phyloP scores from a whole-genome alignment of 768 basidiomycete species.

The Hericium rajendrae region DNA sequence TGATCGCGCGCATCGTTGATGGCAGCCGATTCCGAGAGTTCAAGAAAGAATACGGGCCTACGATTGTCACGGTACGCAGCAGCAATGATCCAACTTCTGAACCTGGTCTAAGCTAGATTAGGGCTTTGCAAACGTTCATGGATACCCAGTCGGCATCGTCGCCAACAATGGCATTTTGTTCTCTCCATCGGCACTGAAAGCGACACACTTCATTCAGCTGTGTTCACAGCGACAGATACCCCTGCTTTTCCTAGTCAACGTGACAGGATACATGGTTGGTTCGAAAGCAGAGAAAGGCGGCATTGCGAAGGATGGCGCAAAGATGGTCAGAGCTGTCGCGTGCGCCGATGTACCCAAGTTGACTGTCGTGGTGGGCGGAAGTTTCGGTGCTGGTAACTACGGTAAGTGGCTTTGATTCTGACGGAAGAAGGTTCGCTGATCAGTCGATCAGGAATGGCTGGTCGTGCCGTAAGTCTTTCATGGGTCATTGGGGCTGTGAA shows the following conservation, averaged over 20 bases:
- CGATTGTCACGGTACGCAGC: slow-evolving; percentile 69
- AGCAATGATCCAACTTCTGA: background rate
- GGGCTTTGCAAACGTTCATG: slow-evolving; percentile 87
- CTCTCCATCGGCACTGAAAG: slow-evolving; percentile 88
- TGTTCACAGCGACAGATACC: slow-evolving; percentile 89
- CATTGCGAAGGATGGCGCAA: slow-evolving; percentile 92
- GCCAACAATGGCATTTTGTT: slow-evolving; percentile 95
- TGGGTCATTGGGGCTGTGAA: background rate
- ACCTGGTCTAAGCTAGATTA: slow-evolving; percentile 18
- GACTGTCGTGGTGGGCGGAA: slow-evolving; percentile 87
- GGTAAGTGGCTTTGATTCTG: slow-evolving; percentile 34
- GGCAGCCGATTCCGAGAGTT: slow-evolving; percentile 90
- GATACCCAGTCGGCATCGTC: slow-evolving; percentile 83
- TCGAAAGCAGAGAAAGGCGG: slow-evolving; percentile 91
- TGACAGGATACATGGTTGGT: slow-evolving; percentile 98
- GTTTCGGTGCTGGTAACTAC: slow-evolving; percentile 93
- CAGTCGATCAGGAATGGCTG: slow-evolving; percentile 67
- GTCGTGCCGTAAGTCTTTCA: slow-evolving; percentile 60
- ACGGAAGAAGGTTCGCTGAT: slow-evolving; percentile 3
- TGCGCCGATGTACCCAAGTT: slow-evolving; percentile 92
- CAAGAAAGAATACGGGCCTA: slow-evolving; percentile 91
- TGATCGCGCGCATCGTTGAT: slow-evolving; percentile 86
- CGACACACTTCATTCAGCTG: slow-evolving; percentile 90
- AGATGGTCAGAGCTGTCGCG: slow-evolving; percentile 94
- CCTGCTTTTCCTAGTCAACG: slow-evolving; percentile 88